Percentiles rank a stretch among this genome's conserved stretches.
Evolutionary conservation across 1,284 basidiomycete species (phyloP).

Genomic region (Trichosporon sp.): DNA sequence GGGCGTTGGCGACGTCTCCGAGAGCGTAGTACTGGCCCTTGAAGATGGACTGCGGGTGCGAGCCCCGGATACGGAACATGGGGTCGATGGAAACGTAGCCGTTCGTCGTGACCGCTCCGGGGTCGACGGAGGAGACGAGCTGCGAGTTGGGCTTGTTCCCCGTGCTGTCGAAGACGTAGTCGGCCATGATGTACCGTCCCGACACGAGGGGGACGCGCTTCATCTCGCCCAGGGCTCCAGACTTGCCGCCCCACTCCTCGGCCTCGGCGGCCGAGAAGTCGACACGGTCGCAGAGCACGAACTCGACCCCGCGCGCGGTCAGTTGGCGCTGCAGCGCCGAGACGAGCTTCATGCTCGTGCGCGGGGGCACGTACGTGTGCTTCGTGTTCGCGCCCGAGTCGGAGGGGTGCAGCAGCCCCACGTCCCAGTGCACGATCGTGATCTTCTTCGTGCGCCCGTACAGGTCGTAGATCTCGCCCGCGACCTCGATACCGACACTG

Average conservation of each 20-base stretch:
- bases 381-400: conserved; percentile 29
- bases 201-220: conserved; percentile 47
- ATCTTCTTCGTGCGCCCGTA: conserved; percentile 39
- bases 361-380: conserved; percentile 38
- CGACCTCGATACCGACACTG: conserved; percentile 58
- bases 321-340: conserved; percentile 46
- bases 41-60: conserved; percentile 32
- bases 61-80: conserved; percentile 35
- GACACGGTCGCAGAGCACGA: conserved; percentile 54
- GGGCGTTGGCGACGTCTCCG: conserved; percentile 49
- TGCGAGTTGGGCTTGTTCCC: conserved; percentile 56
- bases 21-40: conserved; percentile 50
- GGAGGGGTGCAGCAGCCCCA: conserved; percentile 40
- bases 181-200: conserved; percentile 51
- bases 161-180: conserved; percentile 57
- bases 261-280: conserved; percentile 34
- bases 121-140: conserved; percentile 49
- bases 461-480: conserved; percentile 51
- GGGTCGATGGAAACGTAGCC: conserved; percentile 52
- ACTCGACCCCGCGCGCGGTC: conserved; percentile 47
- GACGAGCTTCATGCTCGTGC: conserved; percentile 45
- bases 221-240: conserved; percentile 41
- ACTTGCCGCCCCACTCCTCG: conserved; percentile 42
- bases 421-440: conserved; percentile 39
- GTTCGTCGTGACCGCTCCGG: conserved; percentile 41